A percentile compares a stretch with the other conserved stretches of the same genome.
Conservation (phyloP, 306 rosid genomes). For the Castanospermum australe region DNA sequence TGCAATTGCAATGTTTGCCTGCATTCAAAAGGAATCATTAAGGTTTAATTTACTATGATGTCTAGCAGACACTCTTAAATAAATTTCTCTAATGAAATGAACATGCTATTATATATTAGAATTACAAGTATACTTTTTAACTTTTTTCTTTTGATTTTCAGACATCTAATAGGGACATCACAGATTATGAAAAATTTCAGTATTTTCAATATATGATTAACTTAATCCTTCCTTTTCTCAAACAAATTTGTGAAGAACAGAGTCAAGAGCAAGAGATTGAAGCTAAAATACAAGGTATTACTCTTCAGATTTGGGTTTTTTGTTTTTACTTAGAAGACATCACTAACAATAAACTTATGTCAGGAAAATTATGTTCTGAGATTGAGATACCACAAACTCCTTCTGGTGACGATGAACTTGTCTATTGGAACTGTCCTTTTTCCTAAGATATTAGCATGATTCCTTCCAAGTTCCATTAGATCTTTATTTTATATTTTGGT, state of each 20-base stretch:
- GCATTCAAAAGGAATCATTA: conserved; percentile 53
- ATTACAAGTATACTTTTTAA: too few relatives aligned
- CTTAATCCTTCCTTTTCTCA: conserved; percentile 53
- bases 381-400: conserved; percentile 52
- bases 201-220: conserved; percentile 44
- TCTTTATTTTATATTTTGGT: conserved; percentile 4
- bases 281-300: conserved; percentile 63
- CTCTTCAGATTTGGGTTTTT: conserved; percentile 31
- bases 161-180: conserved; percentile 56
- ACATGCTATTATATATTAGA: too few relatives aligned
- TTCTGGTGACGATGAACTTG: conserved; percentile 63
- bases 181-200: conserved; percentile 46
- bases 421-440: conserved; percentile 58
- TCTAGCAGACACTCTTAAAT: background rate
- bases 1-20: conserved; percentile 88
- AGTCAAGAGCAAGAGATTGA: conserved; percentile 61
- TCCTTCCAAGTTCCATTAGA: conserved; percentile 21
- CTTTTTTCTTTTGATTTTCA: conserved; percentile 31
- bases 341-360: conserved; percentile 15
- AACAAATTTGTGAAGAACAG: conserved; percentile 67
- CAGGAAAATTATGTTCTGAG: conserved; percentile 50
- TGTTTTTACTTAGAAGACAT: conserved; percentile 20
- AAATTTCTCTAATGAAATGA: conserved; percentile 9
- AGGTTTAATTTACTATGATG: conserved; percentile 45
- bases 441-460: background rate